Percentiles rank a stretch among this genome's conserved stretches.
phyloP scores from a whole-genome alignment of 768 basidiomycete genomes.

The Crepidotus variabilis region DNA sequence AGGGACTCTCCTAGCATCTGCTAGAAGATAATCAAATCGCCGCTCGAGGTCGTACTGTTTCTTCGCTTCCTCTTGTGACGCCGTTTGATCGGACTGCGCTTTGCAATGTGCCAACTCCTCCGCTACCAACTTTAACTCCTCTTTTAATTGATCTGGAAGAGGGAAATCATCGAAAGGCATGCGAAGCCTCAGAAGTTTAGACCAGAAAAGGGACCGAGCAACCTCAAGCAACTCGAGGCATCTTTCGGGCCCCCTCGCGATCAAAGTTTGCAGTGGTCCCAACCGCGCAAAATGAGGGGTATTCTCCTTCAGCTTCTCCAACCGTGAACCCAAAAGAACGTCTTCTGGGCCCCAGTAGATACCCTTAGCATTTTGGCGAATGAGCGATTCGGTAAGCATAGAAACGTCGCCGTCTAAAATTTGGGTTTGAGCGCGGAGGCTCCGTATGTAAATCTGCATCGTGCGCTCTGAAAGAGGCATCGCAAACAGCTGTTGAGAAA shows the following conservation, averaged over 20 bases:
- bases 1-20: constrained; percentile 3
- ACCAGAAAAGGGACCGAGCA: constrained; percentile 10
- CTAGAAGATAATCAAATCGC: constrained; percentile 3
- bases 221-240: constrained; percentile 12
- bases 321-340: constrained; percentile 3
- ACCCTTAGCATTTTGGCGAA: neutral
- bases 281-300: constrained; percentile 5
- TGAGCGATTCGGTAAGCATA: neutral
- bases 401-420: constrained; percentile 1
- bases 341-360: constrained; percentile 5
- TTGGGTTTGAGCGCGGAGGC: constrained; percentile 4
- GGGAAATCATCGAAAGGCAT: constrained; percentile 10
- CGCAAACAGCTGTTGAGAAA: constrained; percentile 2
- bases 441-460: constrained; percentile 5
- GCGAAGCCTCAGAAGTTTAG: constrained; percentile 9
- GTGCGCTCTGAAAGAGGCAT: constrained; percentile 10
- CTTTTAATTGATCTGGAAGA: neutral
- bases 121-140: neutral
- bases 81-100: neutral
- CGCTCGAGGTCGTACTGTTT: constrained; percentile 9
- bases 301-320: constrained; percentile 4
- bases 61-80: constrained; percentile 4
- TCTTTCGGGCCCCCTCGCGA: constrained; percentile 10
- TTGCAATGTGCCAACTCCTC: constrained; percentile 8
- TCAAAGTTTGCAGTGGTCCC: constrained; percentile 8